phyloP scores from a whole-genome alignment of 176 grass and related monocot species.

The Carex scoparia region DNA sequence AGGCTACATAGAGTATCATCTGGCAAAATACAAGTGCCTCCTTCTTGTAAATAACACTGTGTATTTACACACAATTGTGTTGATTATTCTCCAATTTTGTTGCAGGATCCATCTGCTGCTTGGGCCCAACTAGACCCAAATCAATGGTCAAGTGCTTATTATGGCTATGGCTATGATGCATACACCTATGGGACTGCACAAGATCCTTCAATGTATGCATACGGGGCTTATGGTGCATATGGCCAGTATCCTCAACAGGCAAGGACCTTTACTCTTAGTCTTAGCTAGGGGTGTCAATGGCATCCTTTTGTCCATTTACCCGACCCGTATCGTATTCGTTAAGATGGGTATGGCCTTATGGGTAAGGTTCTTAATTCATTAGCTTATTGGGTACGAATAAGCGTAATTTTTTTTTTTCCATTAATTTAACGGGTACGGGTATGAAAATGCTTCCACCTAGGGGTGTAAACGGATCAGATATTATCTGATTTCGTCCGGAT shows the following conservation, averaged over 20 bases:
- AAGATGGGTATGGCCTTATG: too few species aligned
- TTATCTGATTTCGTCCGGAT: too few species aligned
- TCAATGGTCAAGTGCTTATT: constrained; percentile 84
- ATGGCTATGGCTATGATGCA: constrained; percentile 91
- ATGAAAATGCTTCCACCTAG: too few species aligned
- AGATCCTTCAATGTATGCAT: constrained; percentile 79
- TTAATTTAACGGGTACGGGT: too few species aligned
- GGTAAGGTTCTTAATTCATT: too few species aligned
- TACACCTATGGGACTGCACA: constrained; percentile 76
- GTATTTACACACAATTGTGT: constrained; percentile 19
- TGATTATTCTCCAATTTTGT: not conserved
- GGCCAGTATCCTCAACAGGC: constrained; percentile 86
- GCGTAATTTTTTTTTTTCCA: too few species aligned
- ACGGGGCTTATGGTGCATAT: constrained; percentile 86
- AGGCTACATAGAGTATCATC: too few species aligned
- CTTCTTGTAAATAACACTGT: not conserved
- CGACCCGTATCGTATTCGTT: too few species aligned
- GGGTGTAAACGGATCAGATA: too few species aligned
- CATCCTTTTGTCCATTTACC: too few species aligned
- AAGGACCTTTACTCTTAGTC: constrained; percentile 14
- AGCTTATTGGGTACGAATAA: too few species aligned
- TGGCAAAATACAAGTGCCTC: not conserved
- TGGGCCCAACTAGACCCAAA: constrained; percentile 95
- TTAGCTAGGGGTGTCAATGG: not conserved
- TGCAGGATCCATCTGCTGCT: constrained; percentile 66